Conservation (phyloP, 305 asterid genomes). For the Fraxinus sp. region DNA sequence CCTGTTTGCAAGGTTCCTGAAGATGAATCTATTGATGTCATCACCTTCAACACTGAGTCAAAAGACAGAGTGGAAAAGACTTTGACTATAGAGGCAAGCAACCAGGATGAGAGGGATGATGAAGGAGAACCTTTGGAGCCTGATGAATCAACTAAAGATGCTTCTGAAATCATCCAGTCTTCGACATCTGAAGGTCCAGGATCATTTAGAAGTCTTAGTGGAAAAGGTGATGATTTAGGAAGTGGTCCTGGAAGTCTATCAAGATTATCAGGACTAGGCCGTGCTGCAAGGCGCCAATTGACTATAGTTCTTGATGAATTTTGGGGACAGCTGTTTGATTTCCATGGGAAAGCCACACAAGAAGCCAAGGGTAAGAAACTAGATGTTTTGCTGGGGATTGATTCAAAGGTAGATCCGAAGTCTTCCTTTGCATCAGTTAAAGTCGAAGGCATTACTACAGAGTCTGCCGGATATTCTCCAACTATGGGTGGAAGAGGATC, state of each 20-base stretch:
- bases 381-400: constrained; percentile 66
- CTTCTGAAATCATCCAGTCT: constrained; percentile 45
- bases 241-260: constrained; percentile 88
- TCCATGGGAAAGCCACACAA: constrained; percentile 61
- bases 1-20: constrained; percentile 34
- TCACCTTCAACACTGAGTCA: constrained; percentile 28
- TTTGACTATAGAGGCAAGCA: constrained; percentile 38
- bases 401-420: constrained; percentile 49
- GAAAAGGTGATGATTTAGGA: constrained; percentile 69
- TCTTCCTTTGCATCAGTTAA: constrained; percentile 53
- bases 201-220: constrained; percentile 70
- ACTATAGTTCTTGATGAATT: constrained; percentile 70
- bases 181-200: constrained; percentile 69
- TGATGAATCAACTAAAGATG: constrained; percentile 51
- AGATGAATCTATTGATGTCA: constrained; percentile 35
- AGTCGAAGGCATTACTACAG: constrained; percentile 48
- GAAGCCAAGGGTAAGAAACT: constrained; percentile 76
- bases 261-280: constrained; percentile 85
- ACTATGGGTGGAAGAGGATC: constrained; percentile 55
- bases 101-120: constrained; percentile 50
- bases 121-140: constrained; percentile 56
- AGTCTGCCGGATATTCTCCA: constrained; percentile 49
- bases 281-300: constrained; percentile 88
- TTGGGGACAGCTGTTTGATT: constrained; percentile 95
- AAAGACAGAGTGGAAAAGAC: constrained; percentile 50